A percentile compares a stretch with the other conserved stretches of the same genome.
These are phyloP conservation scores for Pinus tabuliformis DNA, from an alignment of 75 land plant species.

Conservation along the genomic window DNA sequence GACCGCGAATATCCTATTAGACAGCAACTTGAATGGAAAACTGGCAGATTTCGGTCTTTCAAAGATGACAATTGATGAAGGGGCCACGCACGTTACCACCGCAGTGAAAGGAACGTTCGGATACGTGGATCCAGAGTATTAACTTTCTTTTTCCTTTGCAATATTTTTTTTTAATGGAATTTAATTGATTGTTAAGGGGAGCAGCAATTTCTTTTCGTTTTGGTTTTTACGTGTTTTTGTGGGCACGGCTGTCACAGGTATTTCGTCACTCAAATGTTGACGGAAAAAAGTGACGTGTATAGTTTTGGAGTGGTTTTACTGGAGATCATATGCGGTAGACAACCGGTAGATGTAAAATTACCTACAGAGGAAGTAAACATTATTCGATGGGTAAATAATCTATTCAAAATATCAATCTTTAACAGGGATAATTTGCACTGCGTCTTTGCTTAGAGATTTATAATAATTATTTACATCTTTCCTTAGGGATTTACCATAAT, in stretches of 20 bases:
- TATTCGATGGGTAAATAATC: not conserved
- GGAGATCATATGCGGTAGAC: constrained; percentile 1
- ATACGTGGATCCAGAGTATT: constrained; percentile 29
- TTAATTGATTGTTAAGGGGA: too few relatives aligned
- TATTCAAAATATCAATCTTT: too few relatives aligned
- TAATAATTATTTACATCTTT: too few relatives aligned
- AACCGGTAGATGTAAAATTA: not conserved
- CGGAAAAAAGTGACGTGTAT: constrained; percentile 18
- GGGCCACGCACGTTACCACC: constrained; percentile 5
- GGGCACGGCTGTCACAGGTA: not conserved
- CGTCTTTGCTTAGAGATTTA: too few relatives aligned
- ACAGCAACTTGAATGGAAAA: constrained; percentile 9
- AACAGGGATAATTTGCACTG: too few relatives aligned
- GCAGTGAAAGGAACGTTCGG: constrained; percentile 21
- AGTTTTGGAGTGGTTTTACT: constrained; percentile 19
- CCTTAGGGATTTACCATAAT: too few relatives aligned
- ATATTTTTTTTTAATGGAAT: too few relatives aligned
- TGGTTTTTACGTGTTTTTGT: too few relatives aligned
- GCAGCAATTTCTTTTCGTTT: too few relatives aligned
- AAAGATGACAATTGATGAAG: constrained; percentile 5
- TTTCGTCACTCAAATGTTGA: constrained; percentile 8
- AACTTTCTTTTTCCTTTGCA: too few relatives aligned
- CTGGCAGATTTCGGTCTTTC: constrained; percentile 29
- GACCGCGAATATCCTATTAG: not conserved
- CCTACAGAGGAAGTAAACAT: not conserved